Evolutionary conservation across 2,329 filamentous ascomycete genomes (phyloP).

Genomic region (Pseudogymnoascus verrucosus): DNA sequence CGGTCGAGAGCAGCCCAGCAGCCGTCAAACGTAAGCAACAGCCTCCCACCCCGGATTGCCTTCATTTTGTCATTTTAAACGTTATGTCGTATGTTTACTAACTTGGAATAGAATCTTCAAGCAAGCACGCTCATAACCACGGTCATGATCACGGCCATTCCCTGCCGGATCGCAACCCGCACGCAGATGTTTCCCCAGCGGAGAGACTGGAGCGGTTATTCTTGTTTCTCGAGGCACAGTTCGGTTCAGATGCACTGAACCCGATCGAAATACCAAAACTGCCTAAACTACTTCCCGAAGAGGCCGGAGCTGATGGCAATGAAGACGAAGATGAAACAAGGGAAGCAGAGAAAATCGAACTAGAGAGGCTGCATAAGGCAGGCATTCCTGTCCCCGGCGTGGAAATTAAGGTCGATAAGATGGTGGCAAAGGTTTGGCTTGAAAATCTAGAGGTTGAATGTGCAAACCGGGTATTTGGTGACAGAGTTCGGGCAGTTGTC

Average conservation of each 20-base stretch:
- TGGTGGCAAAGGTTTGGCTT: constrained; percentile 81
- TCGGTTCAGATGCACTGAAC: constrained; percentile 72
- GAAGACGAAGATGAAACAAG: constrained; percentile 31
- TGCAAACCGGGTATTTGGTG: constrained; percentile 65
- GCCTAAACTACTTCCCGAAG: constrained; percentile 28
- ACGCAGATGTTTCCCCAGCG: constrained; percentile 60
- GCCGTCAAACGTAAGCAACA: constrained; percentile 72
- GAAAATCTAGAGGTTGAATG: constrained; percentile 90
- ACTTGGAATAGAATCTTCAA: constrained; percentile 44
- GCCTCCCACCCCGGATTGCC: constrained; percentile 15
- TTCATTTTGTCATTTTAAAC: background rate
- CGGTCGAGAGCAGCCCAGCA: constrained; percentile 86
- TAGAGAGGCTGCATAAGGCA: constrained; percentile 69
- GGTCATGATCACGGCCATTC: constrained; percentile 32
- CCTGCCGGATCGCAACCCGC: constrained; percentile 55
- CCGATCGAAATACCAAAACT: constrained; percentile 64
- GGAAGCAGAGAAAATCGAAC: constrained; percentile 46
- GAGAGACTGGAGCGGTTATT: constrained; percentile 79
- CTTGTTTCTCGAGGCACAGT: constrained; percentile 96
- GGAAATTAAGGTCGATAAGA: constrained; percentile 78
- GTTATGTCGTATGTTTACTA: constrained; percentile 13
- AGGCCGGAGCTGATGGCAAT: constrained; percentile 13
- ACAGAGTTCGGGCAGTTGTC: constrained; percentile 80
- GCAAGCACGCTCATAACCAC: constrained; percentile 47
- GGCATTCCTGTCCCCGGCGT: constrained; percentile 89